Evolutionary conservation across 2,329 filamentous ascomycete species (phyloP), one percentile per base, ranked within the genome.

Genomic region (Myotisia sp.): DNA sequence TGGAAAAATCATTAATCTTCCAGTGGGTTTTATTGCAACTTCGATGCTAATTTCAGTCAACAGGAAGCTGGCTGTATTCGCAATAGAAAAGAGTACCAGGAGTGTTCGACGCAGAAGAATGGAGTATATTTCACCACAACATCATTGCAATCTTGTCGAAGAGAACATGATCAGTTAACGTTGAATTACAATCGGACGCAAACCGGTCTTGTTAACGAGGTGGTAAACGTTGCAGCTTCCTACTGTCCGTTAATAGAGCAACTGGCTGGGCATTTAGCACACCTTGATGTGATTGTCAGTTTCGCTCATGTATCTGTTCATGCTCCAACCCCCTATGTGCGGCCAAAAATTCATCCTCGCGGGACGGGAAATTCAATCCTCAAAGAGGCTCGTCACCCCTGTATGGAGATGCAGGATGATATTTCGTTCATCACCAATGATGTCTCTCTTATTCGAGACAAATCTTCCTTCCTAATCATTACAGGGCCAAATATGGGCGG

Each of bases 401-500:
- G 90, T 53, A 82, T 98, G 74, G 90, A 98, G 56, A 86, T 94
- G 73, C 90, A 98, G 59, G 92, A 98, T 49, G 90, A 98, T 50
- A 78, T 98, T 26, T 86, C 87, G 42, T 98, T 98, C 63, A 98
- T 98, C 58, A 94, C 87, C 37, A 98, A 98, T 55, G 87, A 98
- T 47, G 83, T 95, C 14, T 75, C 76, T 34, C 73, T 98, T 23
- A 68, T 73, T 4, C 76, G 85, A 6, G 76, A 77, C 37, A 68
- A 72, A 30, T 92, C 84, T 0, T 85, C 87, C 3, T 95, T 98
- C 59, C 68, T 94, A 24, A 87, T 94, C 62, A 94, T 95, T 53
- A 95, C 87, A 0, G 90, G 90, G 0, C 90, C 90, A 33, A 98
- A 98, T 59, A 98, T 98, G 90, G 92, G 90, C 46, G 90, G 90